Evolutionary conservation across 805 yeast species (phyloP), one percentile per base, ranked within the genome.

Genomic region (Yarrowia sp.): DNA sequence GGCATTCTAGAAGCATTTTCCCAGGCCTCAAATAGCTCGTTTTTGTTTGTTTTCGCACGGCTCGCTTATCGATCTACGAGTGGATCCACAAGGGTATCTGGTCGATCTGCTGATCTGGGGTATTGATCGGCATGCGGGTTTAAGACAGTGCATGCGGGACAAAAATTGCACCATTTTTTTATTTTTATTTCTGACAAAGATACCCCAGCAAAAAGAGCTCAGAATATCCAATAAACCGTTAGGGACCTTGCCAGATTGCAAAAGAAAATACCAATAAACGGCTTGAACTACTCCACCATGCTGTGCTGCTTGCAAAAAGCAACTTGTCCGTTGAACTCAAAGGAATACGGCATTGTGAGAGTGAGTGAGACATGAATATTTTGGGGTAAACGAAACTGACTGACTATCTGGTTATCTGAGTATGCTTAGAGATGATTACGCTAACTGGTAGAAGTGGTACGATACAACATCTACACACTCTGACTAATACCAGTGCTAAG

Each of bases 261-360:
- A 33, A 33, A 33, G 38, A 14, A 33, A 33, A 43, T 14, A 43
- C 30, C 48, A 43, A 43, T 43, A 24, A 43, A 21, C 44, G 26
- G 26, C 8, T 21, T 40, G 24, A 19, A 40, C 21, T 11, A n/a
- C n/a, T n/a, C n/a, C n/a, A n/a, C n/a, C n/a, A n/a, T n/a, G n/a
- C n/a, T n/a, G 24, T 26, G 52, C 52, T 48, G 52, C 36, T 30
- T 19, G 36, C 24, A 16, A 48, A 30, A 17, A 48, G 52, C 35
- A 48, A 48, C 16, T 48, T 48, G n/a, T 24, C 52, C 52, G 52
- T 48, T 48, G 52, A 48, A 48, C 52, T 19, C 52, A 28, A 48
- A 48, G 26, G 10, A 48, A 48, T 28, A 48, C 36, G 36, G 36
- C 36, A 48, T 22, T 26, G 6, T 26, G 3, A 17, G 6, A 16